phyloP scores from a whole-genome alignment of 352 stramenopile genomes.

The Phytophthora sp. region DNA sequence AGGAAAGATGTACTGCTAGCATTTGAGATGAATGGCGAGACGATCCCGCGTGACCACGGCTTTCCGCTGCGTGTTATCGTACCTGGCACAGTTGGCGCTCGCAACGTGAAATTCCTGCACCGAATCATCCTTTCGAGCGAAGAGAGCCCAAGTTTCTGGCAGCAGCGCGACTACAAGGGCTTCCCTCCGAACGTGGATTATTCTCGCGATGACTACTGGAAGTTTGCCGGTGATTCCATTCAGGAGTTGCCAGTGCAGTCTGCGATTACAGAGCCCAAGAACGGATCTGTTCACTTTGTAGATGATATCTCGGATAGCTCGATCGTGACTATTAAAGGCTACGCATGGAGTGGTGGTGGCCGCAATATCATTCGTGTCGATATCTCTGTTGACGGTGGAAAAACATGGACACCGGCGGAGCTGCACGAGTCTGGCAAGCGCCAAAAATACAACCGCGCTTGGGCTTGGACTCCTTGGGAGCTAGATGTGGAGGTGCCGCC shows the following conservation, averaged over 20 bases:
- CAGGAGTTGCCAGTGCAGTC: constrained; percentile 93
- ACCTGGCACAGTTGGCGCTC: constrained; percentile 93
- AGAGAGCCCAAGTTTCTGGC: constrained; percentile 92
- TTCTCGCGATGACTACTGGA: constrained; percentile 83
- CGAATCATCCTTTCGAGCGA: constrained; percentile 87
- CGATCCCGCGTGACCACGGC: constrained; percentile 95
- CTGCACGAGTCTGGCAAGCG: constrained; percentile 82
- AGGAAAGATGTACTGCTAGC: constrained; percentile 97
- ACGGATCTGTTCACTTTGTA: constrained; percentile 48
- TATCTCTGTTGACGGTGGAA: constrained; percentile 93
- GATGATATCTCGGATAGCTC: constrained; percentile 70
- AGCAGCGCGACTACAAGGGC: constrained; percentile 93
- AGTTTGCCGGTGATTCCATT: constrained; percentile 87
- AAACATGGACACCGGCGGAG: constrained; percentile 93
- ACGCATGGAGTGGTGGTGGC: constrained; percentile 94
- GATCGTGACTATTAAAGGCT: constrained; percentile 92
- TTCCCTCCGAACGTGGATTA: constrained; percentile 90
- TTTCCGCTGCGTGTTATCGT: constrained; percentile 97
- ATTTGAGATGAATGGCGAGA: constrained; percentile 98
- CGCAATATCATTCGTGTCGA: constrained; percentile 97
- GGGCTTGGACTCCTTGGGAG: constrained; percentile 97
- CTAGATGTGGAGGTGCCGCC: constrained; percentile 90
- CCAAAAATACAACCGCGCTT: constrained; percentile 91
- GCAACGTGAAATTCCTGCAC: constrained; percentile 98
- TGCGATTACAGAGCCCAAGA: constrained; percentile 88